Conservation (phyloP, 768 basidiomycete genomes). For the Pleurotus cornucopiae region DNA sequence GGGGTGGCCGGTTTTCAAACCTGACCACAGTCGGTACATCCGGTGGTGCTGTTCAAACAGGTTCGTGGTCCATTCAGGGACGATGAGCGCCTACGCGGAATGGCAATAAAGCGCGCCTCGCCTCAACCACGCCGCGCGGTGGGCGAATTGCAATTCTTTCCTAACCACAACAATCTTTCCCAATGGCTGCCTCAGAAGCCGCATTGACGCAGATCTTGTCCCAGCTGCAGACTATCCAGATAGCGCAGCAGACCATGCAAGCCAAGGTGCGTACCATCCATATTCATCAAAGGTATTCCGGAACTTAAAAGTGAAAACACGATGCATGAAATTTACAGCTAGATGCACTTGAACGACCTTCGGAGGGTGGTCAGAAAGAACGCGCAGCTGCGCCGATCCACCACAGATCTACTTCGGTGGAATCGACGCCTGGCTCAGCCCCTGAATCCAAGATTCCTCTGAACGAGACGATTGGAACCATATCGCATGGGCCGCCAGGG, state of each 20-base stretch:
- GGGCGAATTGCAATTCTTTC: conserved; percentile 1
- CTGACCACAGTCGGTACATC: too few species aligned
- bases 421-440: not conserved
- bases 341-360: conserved; percentile 2
- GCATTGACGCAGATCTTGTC: conserved; percentile 68
- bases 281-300: conserved; percentile 8
- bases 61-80: not conserved
- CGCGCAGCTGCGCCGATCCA: not conserved
- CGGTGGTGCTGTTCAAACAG: not conserved
- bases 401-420: conserved; percentile 4
- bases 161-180: conserved; percentile 13
- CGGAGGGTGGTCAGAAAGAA: not conserved
- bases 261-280: conserved; percentile 52
- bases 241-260: conserved; percentile 73
- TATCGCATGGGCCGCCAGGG: not conserved
- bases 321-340: not conserved
- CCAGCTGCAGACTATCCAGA: conserved; percentile 67
- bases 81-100: not conserved
- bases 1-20: too few species aligned
- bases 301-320: not conserved
- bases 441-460: not conserved
- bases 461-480: not conserved
- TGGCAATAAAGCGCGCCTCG: not conserved
- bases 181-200: conserved; percentile 48
- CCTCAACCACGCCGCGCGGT: not conserved